Percentiles rank a stretch among this genome's conserved stretches.
These are phyloP conservation scores for Chlamydomonas sphaeroides DNA, from an alignment of 139 green algal genomes.

Conservation along the genomic window DNA sequence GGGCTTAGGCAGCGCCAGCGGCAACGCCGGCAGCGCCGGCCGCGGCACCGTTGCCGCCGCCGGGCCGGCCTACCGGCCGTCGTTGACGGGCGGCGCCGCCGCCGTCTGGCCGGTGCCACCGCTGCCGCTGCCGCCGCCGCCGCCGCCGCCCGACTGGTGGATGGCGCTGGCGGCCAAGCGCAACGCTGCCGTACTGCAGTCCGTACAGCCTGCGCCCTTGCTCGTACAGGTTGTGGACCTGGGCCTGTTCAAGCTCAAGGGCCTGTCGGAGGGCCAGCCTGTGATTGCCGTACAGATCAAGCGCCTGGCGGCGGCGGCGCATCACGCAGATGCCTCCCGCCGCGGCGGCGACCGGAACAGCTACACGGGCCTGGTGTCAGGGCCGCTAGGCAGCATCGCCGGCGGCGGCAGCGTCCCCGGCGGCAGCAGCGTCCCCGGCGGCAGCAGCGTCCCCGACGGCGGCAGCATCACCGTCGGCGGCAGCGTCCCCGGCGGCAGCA, in stretches of 20 bases:
- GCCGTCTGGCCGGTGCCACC: no score
- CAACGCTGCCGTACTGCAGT: no score
- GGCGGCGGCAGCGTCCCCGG: no score
- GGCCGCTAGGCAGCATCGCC: neutral
- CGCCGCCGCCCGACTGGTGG: neutral
- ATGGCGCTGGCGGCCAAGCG: neutral
- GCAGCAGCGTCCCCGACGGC: no score
- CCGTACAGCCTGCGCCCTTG: neutral
- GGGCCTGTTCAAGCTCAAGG: constrained; percentile 29
- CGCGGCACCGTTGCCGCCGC: neutral
- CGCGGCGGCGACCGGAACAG: no score
- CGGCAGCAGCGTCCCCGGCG: no score
- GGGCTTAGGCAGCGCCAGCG: no score
- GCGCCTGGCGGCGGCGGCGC: neutral
- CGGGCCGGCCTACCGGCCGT: neutral
- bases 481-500: no score
- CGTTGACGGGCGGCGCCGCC: no score
- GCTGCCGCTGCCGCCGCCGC: no score
- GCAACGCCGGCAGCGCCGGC: neutral
- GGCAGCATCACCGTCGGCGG: no score
- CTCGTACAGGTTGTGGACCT: neutral
- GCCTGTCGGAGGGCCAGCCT: constrained; percentile 10
- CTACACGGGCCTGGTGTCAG: neutral
- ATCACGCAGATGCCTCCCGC: neutral
- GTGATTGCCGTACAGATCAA: constrained; percentile 5